Evolutionary conservation across 2,329 filamentous ascomycete genomes (phyloP).

Genomic region (Xylaria sp.): DNA sequence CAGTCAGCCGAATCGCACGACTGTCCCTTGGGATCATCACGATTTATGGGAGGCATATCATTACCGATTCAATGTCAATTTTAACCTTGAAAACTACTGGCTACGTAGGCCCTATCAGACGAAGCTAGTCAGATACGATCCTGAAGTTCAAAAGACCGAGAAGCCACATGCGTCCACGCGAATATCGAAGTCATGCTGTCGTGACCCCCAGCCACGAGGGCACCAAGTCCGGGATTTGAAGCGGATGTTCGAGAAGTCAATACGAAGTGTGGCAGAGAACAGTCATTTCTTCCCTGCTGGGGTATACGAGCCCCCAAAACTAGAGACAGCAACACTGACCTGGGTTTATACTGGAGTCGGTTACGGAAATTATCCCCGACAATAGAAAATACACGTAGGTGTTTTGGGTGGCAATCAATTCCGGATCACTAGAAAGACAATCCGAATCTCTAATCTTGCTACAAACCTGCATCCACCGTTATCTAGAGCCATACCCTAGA

Average conservation of each 20-base stretch:
- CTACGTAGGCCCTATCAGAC: slow-evolving; percentile 56
- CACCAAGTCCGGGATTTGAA: slow-evolving; percentile 49
- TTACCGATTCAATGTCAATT: slow-evolving; percentile 60
- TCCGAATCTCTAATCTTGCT: not conserved
- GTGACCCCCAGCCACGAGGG: slow-evolving; percentile 46
- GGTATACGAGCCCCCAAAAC: slow-evolving; percentile 40
- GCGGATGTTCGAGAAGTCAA: slow-evolving; percentile 47
- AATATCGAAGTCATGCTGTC: slow-evolving; percentile 44
- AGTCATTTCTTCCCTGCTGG: slow-evolving; percentile 22
- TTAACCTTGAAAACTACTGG: slow-evolving; percentile 57
- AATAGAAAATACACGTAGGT: not conserved
- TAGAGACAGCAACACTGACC: slow-evolving; percentile 50
- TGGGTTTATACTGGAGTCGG: slow-evolving; percentile 49
- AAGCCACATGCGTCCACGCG: slow-evolving; percentile 32
- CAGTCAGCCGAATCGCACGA: slow-evolving; percentile 37
- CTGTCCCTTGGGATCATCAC: slow-evolving; percentile 50
- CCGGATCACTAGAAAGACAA: not conserved
- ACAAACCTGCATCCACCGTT: not conserved
- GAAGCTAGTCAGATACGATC: slow-evolving; percentile 45
- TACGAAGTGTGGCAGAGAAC: slow-evolving; percentile 42
- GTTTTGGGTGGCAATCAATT: not conserved
- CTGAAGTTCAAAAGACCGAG: slow-evolving; percentile 42
- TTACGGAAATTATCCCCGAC: slow-evolving; percentile 20
- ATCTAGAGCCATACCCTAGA: not conserved
- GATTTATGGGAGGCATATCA: slow-evolving; percentile 59